These are phyloP conservation scores for Hygrophorus russula DNA, from an alignment of 768 basidiomycete genomes.

Conservation along the genomic window DNA sequence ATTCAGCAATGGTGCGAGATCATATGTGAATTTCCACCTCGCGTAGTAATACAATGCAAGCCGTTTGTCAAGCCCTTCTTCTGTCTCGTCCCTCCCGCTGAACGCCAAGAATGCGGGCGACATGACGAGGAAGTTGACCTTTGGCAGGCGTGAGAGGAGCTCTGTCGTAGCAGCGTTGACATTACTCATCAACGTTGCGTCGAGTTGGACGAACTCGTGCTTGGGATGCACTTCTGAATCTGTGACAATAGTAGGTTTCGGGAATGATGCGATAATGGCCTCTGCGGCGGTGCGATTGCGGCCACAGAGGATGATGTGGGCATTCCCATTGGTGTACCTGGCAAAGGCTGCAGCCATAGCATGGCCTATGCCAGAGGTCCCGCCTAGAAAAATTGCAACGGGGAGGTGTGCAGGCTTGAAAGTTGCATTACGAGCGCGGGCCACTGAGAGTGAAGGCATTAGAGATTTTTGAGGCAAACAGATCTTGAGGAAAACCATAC, in stretches of 20 bases:
- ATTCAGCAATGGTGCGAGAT: conserved; percentile 31
- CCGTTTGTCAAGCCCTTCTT: conserved; percentile 33
- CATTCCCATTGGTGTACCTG: conserved; percentile 34
- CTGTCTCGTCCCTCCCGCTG: conserved; percentile 27
- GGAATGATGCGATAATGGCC: conserved; percentile 29
- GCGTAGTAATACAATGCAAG: conserved; percentile 40
- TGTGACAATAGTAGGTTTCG: conserved; percentile 17
- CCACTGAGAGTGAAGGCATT: conserved; percentile 21
- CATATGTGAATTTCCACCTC: conserved; percentile 37
- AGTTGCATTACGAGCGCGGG: conserved; percentile 22
- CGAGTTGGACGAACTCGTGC: conserved; percentile 40
- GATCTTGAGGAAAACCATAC: too few relatives aligned
- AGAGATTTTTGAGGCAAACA: too few relatives aligned
- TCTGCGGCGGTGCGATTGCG: conserved; percentile 39
- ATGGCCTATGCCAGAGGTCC: conserved; percentile 38
- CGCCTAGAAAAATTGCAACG: conserved; percentile 31
- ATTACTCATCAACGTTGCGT: conserved; percentile 40
- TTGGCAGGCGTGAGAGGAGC: conserved; percentile 22
- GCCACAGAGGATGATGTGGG: conserved; percentile 42
- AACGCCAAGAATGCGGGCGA: conserved; percentile 30
- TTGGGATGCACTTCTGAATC: conserved; percentile 2
- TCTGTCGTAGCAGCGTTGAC: conserved; percentile 22
- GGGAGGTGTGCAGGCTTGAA: conserved; percentile 7
- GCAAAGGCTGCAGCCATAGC: conserved; percentile 36
- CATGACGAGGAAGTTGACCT: conserved; percentile 43